Percentiles rank a stretch among this genome's conserved stretches.
phyloP scores from a whole-genome alignment of 441 rosid species.

The Bruguiera hainesii region DNA sequence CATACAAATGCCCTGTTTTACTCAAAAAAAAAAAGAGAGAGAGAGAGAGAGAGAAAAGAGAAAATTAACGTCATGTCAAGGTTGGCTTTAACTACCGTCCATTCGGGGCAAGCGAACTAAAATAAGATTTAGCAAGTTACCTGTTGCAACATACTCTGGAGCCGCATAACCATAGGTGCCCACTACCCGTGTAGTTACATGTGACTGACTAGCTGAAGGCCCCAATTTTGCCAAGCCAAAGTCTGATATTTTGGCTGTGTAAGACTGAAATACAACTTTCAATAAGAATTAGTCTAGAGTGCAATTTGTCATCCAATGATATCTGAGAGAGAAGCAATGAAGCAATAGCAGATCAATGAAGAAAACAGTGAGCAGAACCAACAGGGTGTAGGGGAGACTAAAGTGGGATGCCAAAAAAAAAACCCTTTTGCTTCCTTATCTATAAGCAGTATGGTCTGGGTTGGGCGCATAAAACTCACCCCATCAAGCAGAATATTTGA shows the following conservation, averaged over 20 bases:
- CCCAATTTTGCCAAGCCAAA: slow-evolving; percentile 88
- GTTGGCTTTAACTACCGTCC: not conserved
- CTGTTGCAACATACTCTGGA: slow-evolving; percentile 91
- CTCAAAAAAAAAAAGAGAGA: not conserved
- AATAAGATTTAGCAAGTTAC: slow-evolving; percentile 27
- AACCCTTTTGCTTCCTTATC: not conserved
- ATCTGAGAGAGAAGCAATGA: not conserved
- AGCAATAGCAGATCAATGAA: not conserved
- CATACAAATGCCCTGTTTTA: slow-evolving; percentile 64
- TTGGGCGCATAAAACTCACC: slow-evolving; percentile 25
- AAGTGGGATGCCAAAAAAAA: no score
- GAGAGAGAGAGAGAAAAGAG: not conserved
- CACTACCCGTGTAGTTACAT: slow-evolving; percentile 78
- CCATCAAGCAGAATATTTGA: slow-evolving; percentile 70
- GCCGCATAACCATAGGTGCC: slow-evolving; percentile 96
- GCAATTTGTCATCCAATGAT: not conserved
- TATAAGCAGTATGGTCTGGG: not conserved
- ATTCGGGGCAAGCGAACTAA: not conserved
- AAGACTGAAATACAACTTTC: slow-evolving; percentile 44
- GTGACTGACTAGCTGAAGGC: slow-evolving; percentile 87
- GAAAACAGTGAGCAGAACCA: not conserved
- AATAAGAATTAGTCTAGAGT: not conserved
- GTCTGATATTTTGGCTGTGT: slow-evolving; percentile 77
- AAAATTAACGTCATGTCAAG: no score
- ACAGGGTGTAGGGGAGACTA: no score